Evolutionary conservation across 768 basidiomycete genomes (phyloP).

Genomic region (Tulasnella sp.): DNA sequence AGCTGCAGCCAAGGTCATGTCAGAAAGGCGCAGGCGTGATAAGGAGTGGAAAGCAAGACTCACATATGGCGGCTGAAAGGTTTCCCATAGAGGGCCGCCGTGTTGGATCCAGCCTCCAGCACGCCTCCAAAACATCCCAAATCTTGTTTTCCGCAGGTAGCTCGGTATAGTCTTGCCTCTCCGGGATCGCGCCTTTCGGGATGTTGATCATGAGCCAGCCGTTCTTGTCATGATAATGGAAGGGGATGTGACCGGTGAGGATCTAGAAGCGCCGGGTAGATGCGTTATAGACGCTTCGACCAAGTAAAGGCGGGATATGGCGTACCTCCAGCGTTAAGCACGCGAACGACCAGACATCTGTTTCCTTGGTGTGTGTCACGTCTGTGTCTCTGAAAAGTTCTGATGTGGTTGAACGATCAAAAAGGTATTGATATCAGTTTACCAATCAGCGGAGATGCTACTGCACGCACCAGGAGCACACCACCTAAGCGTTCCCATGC

Average conservation of each 20-base stretch:
- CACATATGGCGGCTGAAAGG: too few relatives aligned
- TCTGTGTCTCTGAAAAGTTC: too few relatives aligned
- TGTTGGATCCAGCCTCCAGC: neutral
- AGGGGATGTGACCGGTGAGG: neutral
- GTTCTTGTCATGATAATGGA: neutral
- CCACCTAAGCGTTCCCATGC: conserved; percentile 11
- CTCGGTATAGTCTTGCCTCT: neutral
- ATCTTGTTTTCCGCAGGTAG: neutral
- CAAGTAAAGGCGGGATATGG: too few relatives aligned
- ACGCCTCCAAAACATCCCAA: neutral
- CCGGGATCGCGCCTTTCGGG: neutral
- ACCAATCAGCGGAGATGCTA: neutral
- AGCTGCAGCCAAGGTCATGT: too few relatives aligned
- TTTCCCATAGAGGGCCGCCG: neutral
- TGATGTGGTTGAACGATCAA: too few relatives aligned
- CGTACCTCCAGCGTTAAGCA: neutral
- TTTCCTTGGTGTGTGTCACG: neutral
- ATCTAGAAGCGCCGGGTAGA: neutral
- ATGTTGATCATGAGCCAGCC: neutral
- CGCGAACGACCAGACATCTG: neutral
- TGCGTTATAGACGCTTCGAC: neutral
- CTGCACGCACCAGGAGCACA: conserved; percentile 8
- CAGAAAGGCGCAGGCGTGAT: too few relatives aligned
- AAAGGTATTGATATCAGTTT: too few relatives aligned
- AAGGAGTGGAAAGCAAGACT: too few relatives aligned